A percentile compares a stretch with the other conserved stretches of the same genome.
phyloP scores from a whole-genome alignment of 2,329 filamentous ascomycete genomes.

The Hypoxylon sp. region DNA sequence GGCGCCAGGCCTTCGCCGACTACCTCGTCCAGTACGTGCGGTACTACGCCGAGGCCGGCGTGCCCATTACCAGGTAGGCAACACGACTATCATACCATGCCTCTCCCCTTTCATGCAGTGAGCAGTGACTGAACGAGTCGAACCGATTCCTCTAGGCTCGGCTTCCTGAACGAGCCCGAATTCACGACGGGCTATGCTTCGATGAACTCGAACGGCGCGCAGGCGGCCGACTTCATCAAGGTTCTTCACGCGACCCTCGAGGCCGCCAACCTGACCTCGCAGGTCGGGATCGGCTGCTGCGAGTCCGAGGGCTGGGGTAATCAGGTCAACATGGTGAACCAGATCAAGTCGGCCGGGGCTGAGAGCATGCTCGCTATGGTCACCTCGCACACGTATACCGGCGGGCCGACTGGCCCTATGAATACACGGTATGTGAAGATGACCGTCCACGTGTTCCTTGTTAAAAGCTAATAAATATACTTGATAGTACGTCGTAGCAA shows the following conservation, averaged over 20 bases:
- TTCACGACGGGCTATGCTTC: constrained; percentile 39
- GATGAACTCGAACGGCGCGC: constrained; percentile 41
- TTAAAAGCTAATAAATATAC: constrained; percentile 11
- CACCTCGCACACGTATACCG: constrained; percentile 53
- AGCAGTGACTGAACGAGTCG: background rate
- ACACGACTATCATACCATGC: no score
- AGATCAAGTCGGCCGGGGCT: constrained; percentile 46
- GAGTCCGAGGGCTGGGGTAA: constrained; percentile 51
- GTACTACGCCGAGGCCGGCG: constrained; percentile 48
- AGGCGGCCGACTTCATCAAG: constrained; percentile 43
- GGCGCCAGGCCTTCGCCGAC: constrained; percentile 53
- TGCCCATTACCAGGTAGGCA: constrained; percentile 40
- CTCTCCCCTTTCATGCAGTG: background rate
- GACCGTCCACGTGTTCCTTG: background rate
- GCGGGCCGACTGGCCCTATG: constrained; percentile 45
- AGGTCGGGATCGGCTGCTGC: constrained; percentile 42
- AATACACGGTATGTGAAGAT: constrained; percentile 34
- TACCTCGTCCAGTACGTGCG: constrained; percentile 54
- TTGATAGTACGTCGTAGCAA: constrained; percentile 12
- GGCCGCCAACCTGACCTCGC: constrained; percentile 37
- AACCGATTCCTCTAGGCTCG: constrained; percentile 23
- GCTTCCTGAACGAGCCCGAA: constrained; percentile 42
- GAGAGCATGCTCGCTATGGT: constrained; percentile 47
- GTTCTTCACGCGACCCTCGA: constrained; percentile 36
- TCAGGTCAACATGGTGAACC: constrained; percentile 48